phyloP scores from a whole-genome alignment of 176 grass and related monocot genomes.

The Hordeum vulgare region DNA sequence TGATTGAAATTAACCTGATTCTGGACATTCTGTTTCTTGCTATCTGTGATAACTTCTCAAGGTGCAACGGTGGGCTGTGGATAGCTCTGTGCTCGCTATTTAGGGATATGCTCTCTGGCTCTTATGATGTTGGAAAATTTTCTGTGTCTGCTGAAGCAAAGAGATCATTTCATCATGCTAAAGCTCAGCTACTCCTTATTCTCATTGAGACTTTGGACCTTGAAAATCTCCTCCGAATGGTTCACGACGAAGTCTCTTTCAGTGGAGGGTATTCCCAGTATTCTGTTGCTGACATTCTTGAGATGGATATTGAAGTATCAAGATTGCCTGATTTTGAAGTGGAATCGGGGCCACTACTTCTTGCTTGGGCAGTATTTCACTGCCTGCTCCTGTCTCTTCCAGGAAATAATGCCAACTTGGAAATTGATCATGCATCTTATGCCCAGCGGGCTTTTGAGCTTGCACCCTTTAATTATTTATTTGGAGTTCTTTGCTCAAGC shows the following conservation, averaged over 20 bases:
- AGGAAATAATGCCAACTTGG: conserved; percentile 45
- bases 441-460: conserved; percentile 60
- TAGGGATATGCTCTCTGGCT: conserved; percentile 68
- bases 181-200: conserved; percentile 81
- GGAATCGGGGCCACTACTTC: conserved; percentile 82
- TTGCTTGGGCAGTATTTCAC: conserved; percentile 84
- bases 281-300: conserved; percentile 77
- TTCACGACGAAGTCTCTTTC: conserved; percentile 77
- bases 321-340: conserved; percentile 54
- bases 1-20: conserved; percentile 88
- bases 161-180: conserved; percentile 68
- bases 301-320: conserved; percentile 82
- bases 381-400: conserved; percentile 73
- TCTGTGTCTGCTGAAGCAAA: conserved; percentile 67
- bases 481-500: conserved; percentile 57
- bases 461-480: conserved; percentile 64
- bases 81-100: conserved; percentile 70
- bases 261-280: conserved; percentile 67
- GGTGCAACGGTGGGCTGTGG: conserved; percentile 62
- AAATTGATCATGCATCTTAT: conserved; percentile 84
- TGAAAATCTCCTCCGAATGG: conserved; percentile 73
- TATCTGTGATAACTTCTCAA: conserved; percentile 76
- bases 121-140: conserved; percentile 72
- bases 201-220: conserved; percentile 86
- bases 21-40: conserved; percentile 84